Base-by-base conservation (phyloP, 306 rosid genomes). In the Sicyos edulis region DNA sequence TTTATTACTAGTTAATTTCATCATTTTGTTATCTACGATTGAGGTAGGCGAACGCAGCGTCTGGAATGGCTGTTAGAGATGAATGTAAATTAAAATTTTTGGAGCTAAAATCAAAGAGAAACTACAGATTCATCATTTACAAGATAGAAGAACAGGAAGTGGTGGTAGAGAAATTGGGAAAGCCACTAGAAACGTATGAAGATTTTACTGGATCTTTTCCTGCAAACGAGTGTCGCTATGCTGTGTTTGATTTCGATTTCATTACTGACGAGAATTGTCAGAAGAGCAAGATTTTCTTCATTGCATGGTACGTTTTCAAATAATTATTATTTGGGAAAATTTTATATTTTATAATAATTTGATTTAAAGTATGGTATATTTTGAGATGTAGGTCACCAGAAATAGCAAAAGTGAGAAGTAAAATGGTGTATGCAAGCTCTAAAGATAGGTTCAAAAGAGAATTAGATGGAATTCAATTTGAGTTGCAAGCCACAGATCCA, bases 241-340 rank as follows among this genome's bases (percentile, higher is more conserved):
- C 89, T 52, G 86, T 81, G 69, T 86, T 66, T 45, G 89, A 86
- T 79, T 83, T 86, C 24, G 85, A 86, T 68, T 86, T 81, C 81
- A 83, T 56, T 34, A 86, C 89, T 2, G 21, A 67, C 17, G 89
- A 86, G 74, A 86, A 86, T 70, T 29, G 50, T 65, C 86, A 82
- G 73, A 85, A 76, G 64, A 85, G 89, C 89, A 85, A 85, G 83
- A 85, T 86, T 71, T 83, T 81, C 76, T 86, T 86, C 70, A 73
- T 86, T 77, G 89, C 87, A 20, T 83, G 89, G 89, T 51, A 51
- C 0, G 53, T 11, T 37, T 5, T 7, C 44, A 37, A 37, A 37
- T 37, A 37, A 0, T 37, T 37, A 7, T 29, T 29, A 29, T 1
- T 4, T 4, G 32, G n/a, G 44, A 6, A 37, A 37, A 32, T 2